Conservation (phyloP, 2,329 filamentous ascomycete genomes). For the Thermothelomyces thermophilus region DNA sequence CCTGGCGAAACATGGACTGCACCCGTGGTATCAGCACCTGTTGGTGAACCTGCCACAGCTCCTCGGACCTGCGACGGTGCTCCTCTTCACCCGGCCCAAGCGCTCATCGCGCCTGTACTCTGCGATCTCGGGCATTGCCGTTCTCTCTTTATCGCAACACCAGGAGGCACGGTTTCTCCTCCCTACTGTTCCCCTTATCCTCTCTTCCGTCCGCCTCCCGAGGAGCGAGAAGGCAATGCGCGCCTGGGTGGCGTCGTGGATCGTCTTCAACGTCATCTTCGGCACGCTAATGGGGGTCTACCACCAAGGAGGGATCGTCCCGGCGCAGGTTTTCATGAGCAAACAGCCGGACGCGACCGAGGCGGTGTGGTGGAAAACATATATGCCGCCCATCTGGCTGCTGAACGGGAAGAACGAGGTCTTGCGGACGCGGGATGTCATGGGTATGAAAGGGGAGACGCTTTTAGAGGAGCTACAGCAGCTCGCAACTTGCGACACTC, state of each 20-base stretch:
- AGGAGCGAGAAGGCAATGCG: constrained; percentile 42
- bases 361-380: constrained; percentile 81
- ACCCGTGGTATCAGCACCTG: constrained; percentile 72
- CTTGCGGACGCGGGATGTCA: constrained; percentile 64
- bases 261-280: constrained; percentile 61
- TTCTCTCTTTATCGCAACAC: constrained; percentile 69
- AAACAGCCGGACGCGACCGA: constrained; percentile 61
- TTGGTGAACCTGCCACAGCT: constrained; percentile 65
- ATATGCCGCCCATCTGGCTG: constrained; percentile 74
- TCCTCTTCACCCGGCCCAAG: constrained; percentile 53
- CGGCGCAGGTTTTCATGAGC: constrained; percentile 68
- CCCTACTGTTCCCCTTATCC: constrained; percentile 67
- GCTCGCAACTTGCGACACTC: constrained; percentile 57
- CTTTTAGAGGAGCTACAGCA: constrained; percentile 54
- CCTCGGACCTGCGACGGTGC: constrained; percentile 60
- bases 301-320: constrained; percentile 73
- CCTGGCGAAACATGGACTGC: constrained; percentile 67
- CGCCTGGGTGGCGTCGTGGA: constrained; percentile 57
- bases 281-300: constrained; percentile 73
- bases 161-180: constrained; percentile 75
- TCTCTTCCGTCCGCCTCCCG: constrained; percentile 66
- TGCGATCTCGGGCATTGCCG: constrained; percentile 63
- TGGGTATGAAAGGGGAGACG: constrained; percentile 58
- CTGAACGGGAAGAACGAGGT: constrained; percentile 69
- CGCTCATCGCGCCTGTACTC: constrained; percentile 60